Evolutionary conservation across 2,329 filamentous ascomycete species (phyloP).

Genomic region (Aureobasidium namibiae): DNA sequence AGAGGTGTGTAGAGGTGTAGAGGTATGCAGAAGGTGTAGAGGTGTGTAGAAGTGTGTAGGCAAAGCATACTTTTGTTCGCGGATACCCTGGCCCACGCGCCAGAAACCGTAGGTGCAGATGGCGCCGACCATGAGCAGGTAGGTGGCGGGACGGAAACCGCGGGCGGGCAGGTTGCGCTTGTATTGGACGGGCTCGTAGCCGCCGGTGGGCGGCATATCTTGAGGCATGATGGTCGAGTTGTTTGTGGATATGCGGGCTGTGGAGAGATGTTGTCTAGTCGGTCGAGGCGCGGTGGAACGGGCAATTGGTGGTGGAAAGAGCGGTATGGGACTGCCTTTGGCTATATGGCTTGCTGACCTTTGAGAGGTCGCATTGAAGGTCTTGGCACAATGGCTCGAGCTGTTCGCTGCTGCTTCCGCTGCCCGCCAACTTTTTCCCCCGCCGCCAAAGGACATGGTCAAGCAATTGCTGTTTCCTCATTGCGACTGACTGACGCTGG

Average conservation of each 20-base stretch:
- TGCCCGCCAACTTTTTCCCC: background rate
- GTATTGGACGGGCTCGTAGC: slow-evolving; percentile 95
- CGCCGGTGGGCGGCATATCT: slow-evolving; percentile 92
- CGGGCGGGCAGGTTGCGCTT: slow-evolving; percentile 91
- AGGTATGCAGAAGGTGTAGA: too few species aligned
- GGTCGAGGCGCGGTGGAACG: background rate
- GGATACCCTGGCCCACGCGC: slow-evolving; percentile 69
- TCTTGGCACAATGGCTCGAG: background rate
- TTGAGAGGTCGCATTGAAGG: background rate
- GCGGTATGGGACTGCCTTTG: background rate
- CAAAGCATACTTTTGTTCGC: slow-evolving; percentile 77
- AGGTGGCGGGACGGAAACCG: slow-evolving; percentile 75
- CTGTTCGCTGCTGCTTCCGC: background rate
- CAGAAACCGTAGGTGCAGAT: slow-evolving; percentile 91
- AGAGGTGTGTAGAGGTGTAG: too few species aligned
- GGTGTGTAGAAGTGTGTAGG: too few species aligned
- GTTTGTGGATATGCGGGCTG: background rate
- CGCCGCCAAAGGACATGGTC: background rate
- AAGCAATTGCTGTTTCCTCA: background rate
- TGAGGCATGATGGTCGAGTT: slow-evolving; percentile 66
- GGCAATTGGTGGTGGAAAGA: background rate
- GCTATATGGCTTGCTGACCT: background rate
- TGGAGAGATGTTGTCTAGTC: background rate
- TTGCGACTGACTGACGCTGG: background rate
- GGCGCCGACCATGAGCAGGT: slow-evolving; percentile 67